phyloP scores from a whole-genome alignment of 345 rosid species.

The Isatis tinctoria region DNA sequence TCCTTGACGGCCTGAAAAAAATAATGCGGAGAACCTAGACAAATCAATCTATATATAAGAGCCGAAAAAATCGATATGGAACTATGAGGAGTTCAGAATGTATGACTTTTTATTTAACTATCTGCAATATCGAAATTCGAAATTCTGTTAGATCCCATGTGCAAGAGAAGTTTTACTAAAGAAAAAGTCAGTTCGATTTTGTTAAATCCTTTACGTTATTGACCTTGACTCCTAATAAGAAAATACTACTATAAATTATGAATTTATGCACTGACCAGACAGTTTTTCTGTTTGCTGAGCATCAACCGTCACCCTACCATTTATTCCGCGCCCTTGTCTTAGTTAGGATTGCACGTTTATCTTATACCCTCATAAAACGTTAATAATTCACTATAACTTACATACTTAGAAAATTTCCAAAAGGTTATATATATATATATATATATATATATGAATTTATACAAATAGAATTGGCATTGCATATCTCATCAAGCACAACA shows the following conservation, averaged over 20 bases:
- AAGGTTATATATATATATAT: neutral
- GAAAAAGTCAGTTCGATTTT: neutral
- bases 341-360: neutral
- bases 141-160: neutral
- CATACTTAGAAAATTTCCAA: neutral
- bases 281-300: neutral
- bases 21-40: no score
- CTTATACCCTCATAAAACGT: neutral
- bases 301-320: neutral
- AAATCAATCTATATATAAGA: no score
- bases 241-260: neutral
- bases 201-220: neutral
- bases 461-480: neutral
- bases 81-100: no score
- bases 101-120: neutral
- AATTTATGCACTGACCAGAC: neutral
- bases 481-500: neutral
- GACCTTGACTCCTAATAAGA: neutral
- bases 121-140: neutral
- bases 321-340: neutral
- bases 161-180: neutral
- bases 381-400: no score
- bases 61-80: no score
- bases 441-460: neutral
- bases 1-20: no score